Percentiles rank a stretch among this genome's conserved stretches.
These are phyloP conservation scores for Streptanthus diversifolius DNA, from an alignment of 345 rosid genomes.

Conservation along the genomic window DNA sequence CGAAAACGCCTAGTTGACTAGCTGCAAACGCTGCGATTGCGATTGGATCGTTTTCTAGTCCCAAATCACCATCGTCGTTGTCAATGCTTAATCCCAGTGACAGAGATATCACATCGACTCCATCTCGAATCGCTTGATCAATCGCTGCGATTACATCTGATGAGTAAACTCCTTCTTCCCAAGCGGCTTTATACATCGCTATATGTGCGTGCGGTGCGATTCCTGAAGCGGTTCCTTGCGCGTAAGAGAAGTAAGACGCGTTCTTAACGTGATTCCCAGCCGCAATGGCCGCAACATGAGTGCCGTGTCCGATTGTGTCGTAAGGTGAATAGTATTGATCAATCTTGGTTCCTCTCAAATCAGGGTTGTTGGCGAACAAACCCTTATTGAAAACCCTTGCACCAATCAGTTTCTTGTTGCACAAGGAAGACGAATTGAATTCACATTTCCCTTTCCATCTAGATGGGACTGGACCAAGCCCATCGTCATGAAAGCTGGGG, in stretches of 20 bases:
- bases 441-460: constrained; percentile 49
- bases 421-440: constrained; percentile 38
- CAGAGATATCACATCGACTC: constrained; percentile 58
- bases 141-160: constrained; percentile 60
- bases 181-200: constrained; percentile 47
- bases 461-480: constrained; percentile 25
- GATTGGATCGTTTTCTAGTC: constrained; percentile 38
- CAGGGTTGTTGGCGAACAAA: constrained; percentile 32
- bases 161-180: constrained; percentile 37
- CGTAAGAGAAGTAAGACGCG: constrained; percentile 45
- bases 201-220: constrained; percentile 41
- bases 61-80: neutral
- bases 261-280: constrained; percentile 40
- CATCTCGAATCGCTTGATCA: constrained; percentile 68
- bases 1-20: constrained; percentile 44
- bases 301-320: constrained; percentile 49
- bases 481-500: constrained; percentile 36
- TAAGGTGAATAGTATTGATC: constrained; percentile 26
- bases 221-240: constrained; percentile 46
- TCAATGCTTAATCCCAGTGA: constrained; percentile 45
- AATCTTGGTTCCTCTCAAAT: constrained; percentile 3
- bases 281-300: constrained; percentile 50
- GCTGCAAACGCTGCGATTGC: constrained; percentile 64
- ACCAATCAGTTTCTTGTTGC: constrained; percentile 48
- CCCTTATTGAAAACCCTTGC: constrained; percentile 41